Evolutionary conservation across 805 yeast species (phyloP).

Genomic region (Ogataea thermomethanolica): DNA sequence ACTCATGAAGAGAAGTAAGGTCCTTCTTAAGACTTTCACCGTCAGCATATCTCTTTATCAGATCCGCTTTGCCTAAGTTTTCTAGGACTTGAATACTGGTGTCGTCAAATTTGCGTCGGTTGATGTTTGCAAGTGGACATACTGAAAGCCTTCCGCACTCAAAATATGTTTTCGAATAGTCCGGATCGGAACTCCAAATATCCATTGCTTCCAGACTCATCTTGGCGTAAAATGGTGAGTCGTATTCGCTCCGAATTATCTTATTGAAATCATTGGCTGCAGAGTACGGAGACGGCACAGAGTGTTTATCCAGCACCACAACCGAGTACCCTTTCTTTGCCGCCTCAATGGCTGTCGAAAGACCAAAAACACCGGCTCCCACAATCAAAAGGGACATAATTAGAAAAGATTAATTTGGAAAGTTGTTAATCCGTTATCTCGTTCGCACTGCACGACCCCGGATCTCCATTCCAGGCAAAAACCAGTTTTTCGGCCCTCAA

Average conservation of each 20-base stretch:
- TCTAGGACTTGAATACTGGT: constrained; percentile 35
- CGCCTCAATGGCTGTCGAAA: constrained; percentile 41
- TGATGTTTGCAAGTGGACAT: constrained; percentile 31
- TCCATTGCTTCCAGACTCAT: constrained; percentile 44
- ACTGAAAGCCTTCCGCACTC: constrained; percentile 42
- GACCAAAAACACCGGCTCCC: constrained; percentile 46
- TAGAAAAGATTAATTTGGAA: not conserved
- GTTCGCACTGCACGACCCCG: constrained; percentile 1
- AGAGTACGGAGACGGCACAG: constrained; percentile 43
- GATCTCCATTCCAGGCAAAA: not conserved
- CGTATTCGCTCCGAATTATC: constrained; percentile 47
- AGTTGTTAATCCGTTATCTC: not conserved
- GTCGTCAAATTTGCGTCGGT: constrained; percentile 38
- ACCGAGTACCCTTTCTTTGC: constrained; percentile 32
- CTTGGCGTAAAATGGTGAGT: constrained; percentile 38
- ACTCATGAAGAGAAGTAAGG: constrained; percentile 17
- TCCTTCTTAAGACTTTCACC: constrained; percentile 30
- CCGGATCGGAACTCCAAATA: constrained; percentile 36
- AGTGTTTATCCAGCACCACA: constrained; percentile 38
- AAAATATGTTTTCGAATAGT: constrained; percentile 32
- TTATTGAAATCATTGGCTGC: constrained; percentile 50
- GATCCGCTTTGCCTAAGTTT: constrained; percentile 27
- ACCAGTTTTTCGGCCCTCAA: not conserved
- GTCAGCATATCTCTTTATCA: constrained; percentile 27
- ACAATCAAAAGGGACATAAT: constrained; percentile 24